phyloP scores from a whole-genome alignment of 1,139 yeast species.

The Debaryomycetaceae sp. region DNA sequence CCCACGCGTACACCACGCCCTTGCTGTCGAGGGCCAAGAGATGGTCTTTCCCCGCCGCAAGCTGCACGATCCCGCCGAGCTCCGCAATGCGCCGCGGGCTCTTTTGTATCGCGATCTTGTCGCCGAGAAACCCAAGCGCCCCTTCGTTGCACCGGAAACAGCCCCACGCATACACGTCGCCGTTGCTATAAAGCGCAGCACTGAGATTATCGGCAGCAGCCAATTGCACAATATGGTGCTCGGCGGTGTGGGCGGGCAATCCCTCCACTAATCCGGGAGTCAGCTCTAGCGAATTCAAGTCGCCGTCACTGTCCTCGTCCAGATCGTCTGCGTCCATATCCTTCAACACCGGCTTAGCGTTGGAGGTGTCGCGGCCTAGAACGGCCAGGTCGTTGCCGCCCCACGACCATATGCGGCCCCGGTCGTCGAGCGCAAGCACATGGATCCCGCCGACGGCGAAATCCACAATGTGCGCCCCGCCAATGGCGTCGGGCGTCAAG shows the following conservation, averaged over 20 bases:
- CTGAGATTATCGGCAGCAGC: conserved; percentile 94
- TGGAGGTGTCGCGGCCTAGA: conserved; percentile 76
- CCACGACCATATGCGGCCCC: conserved; percentile 88
- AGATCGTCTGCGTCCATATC: conserved; percentile 51
- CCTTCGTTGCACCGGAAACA: conserved; percentile 93
- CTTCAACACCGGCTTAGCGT: conserved; percentile 49
- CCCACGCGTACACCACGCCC: conserved; percentile 95
- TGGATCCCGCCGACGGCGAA: conserved; percentile 97
- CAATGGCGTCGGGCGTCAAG: conserved; percentile 47
- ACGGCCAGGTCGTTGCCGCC: conserved; percentile 92
- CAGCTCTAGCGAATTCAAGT: conserved; percentile 76
- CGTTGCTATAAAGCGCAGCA: conserved; percentile 66
- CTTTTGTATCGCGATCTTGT: conserved; percentile 48
- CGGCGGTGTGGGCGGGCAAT: conserved; percentile 32
- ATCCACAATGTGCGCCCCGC: conserved; percentile 50
- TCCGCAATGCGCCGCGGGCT: conserved; percentile 56
- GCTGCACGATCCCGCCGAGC: conserved; percentile 63
- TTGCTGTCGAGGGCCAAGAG: conserved; percentile 69
- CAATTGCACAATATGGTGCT: conserved; percentile 48
- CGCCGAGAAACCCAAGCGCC: conserved; percentile 64
- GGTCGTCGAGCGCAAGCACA: conserved; percentile 65
- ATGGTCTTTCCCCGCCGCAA: conserved; percentile 92
- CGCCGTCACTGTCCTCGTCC: conserved; percentile 69
- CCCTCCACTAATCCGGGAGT: conserved; percentile 73
- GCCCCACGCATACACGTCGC: conserved; percentile 97